Percentiles rank a stretch among this genome's conserved stretches.
Evolutionary conservation across 176 grass and related monocot species (phyloP).

Genomic region (Zoysia pacifica): DNA sequence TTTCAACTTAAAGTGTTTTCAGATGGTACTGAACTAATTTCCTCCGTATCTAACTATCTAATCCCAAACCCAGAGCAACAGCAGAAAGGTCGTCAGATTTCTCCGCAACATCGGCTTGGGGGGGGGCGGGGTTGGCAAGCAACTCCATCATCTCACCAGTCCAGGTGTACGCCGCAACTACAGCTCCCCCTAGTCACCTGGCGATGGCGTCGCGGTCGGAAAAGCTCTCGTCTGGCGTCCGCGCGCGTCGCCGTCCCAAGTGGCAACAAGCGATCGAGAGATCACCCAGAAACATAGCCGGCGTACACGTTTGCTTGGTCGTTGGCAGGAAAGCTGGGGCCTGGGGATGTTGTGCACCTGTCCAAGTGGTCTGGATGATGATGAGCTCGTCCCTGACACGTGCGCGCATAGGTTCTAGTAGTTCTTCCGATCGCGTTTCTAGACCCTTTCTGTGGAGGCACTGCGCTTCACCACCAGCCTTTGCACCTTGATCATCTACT

Average conservation of each 20-base stretch:
- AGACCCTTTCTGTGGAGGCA: background rate
- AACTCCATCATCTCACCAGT: background rate
- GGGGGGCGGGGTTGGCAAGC: conserved; percentile 8
- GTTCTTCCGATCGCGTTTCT: conserved; percentile 4
- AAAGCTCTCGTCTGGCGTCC: background rate
- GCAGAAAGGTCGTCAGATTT: conserved; percentile 5
- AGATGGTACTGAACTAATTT: too few relatives aligned
- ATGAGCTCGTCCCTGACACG: conserved; percentile 4
- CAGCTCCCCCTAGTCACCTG: background rate
- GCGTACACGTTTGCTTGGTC: conserved; percentile 30
- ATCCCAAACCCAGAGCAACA: conserved; percentile 43
- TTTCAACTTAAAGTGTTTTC: too few relatives aligned
- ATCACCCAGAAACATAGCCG: background rate
- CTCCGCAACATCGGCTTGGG: background rate
- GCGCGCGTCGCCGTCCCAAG: conserved; percentile 28
- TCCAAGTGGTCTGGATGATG: conserved; percentile 14
- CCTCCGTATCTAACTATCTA: too few relatives aligned
- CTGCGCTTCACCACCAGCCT: background rate
- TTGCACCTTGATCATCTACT: background rate
- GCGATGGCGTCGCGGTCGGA: conserved; percentile 12
- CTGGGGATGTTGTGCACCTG: background rate
- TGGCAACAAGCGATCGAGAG: background rate
- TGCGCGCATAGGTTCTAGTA: background rate
- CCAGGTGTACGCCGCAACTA: conserved; percentile 12
- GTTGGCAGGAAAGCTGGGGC: conserved; percentile 23